Percentiles rank a stretch among this genome's conserved stretches.
Evolutionary conservation across 768 basidiomycete species (phyloP).

Genomic region (Suillus brevipes): DNA sequence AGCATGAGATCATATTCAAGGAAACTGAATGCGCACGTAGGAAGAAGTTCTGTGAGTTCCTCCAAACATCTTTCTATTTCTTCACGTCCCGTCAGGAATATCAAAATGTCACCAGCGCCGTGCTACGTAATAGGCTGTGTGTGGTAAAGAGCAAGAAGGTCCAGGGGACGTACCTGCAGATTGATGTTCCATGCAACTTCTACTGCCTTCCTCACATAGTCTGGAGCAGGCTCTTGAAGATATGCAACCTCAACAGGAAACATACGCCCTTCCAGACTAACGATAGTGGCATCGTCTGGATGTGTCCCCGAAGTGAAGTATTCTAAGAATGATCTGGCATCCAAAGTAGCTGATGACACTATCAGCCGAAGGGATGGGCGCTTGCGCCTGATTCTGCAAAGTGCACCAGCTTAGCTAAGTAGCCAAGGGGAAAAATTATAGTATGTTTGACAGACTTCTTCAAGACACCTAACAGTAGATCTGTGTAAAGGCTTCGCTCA

Average conservation of each 20-base stretch:
- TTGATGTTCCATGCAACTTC: slow-evolving; percentile 84
- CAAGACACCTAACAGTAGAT: slow-evolving; percentile 84
- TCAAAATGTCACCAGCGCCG: slow-evolving; percentile 83
- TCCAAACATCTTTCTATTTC: slow-evolving; percentile 92
- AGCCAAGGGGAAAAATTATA: slow-evolving; percentile 4
- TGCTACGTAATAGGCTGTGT: slow-evolving; percentile 46
- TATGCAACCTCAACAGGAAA: slow-evolving; percentile 95
- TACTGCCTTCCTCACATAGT: slow-evolving; percentile 83
- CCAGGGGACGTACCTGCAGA: slow-evolving; percentile 53
- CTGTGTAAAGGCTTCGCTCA: slow-evolving; percentile 94
- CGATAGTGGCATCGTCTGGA: slow-evolving; percentile 74
- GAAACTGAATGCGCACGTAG: slow-evolving; percentile 47
- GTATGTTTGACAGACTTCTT: slow-evolving; percentile 68
- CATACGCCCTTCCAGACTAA: slow-evolving; percentile 91
- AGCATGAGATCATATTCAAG: slow-evolving; percentile 5
- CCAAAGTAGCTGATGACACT: slow-evolving; percentile 95
- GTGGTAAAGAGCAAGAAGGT: background rate
- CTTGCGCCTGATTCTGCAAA: slow-evolving; percentile 81
- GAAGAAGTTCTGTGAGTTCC: slow-evolving; percentile 73
- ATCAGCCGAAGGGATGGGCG: slow-evolving; percentile 87
- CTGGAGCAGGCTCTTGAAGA: slow-evolving; percentile 69
- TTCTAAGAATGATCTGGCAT: slow-evolving; percentile 84
- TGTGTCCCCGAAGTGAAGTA: slow-evolving; percentile 76
- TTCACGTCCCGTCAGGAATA: slow-evolving; percentile 94
- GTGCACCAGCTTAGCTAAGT: slow-evolving; percentile 7